Percentiles rank a stretch among this genome's conserved stretches.
phyloP scores from a whole-genome alignment of 2,329 filamentous ascomycete genomes.

The Triangularia setosa region DNA sequence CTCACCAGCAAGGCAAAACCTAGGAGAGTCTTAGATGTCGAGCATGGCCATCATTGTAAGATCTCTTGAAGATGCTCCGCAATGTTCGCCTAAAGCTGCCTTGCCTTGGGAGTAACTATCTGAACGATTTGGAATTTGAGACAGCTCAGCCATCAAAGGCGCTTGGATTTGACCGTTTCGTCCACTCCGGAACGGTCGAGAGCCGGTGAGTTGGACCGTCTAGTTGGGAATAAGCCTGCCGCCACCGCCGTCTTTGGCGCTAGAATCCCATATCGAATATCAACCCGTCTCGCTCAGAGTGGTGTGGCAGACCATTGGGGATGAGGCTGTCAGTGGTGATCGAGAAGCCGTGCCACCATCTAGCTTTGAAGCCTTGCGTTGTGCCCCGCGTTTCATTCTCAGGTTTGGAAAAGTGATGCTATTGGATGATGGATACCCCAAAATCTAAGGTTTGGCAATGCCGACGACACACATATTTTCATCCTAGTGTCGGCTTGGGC shows the following conservation, averaged over 20 bases:
- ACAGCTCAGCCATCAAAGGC: slow-evolving; percentile 1
- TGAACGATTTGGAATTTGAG: background rate
- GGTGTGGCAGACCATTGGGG: background rate
- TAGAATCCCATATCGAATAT: background rate
- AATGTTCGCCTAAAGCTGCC: background rate
- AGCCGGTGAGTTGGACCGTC: background rate
- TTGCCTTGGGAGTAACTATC: background rate
- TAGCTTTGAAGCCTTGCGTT: background rate
- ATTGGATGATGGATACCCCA: background rate
- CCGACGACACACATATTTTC: background rate
- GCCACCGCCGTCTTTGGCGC: background rate
- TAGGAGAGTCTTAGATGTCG: background rate
- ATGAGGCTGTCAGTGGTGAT: background rate
- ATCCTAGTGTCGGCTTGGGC: too few relatives aligned
- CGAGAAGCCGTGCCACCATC: background rate
- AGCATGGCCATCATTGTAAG: background rate
- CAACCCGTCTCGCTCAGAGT: background rate
- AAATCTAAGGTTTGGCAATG: background rate
- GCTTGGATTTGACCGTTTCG: slow-evolving; percentile 6
- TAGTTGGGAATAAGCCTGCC: background rate
- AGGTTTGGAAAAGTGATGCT: background rate
- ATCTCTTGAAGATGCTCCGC: background rate
- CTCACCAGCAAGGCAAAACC: background rate
- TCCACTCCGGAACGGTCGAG: background rate
- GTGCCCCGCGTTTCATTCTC: background rate